Percentiles rank a stretch among this genome's conserved stretches.
Conservation (phyloP, 805 yeast genomes). For the Metschnikowia continentalis region DNA sequence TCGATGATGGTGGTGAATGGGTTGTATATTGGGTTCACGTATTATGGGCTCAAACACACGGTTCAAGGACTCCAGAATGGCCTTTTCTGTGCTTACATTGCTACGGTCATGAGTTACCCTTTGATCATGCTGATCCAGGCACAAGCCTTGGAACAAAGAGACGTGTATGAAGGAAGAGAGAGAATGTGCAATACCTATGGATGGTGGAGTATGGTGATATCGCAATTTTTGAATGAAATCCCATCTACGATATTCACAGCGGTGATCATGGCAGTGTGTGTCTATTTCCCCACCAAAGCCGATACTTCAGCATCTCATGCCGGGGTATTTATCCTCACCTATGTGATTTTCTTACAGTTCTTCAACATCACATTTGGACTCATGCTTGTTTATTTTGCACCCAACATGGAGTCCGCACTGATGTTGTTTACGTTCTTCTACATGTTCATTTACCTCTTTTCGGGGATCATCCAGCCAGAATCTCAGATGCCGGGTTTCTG, state of each 20-base stretch:
- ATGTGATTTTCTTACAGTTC: conserved; percentile 45
- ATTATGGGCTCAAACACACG: not conserved
- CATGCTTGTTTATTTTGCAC: conserved; percentile 21
- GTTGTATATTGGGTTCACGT: not conserved
- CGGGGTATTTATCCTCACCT: conserved; percentile 42
- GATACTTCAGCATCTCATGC: conserved; percentile 19
- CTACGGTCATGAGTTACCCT: not conserved
- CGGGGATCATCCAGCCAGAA: conserved; percentile 45
- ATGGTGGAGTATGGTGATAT: conserved; percentile 55
- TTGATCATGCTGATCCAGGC: not conserved
- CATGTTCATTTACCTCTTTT: conserved; percentile 54
- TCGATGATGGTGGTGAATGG: not conserved
- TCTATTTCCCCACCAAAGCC: conserved; percentile 32
- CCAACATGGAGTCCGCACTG: conserved; percentile 53
- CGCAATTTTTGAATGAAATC: conserved; percentile 51
- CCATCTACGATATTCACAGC: not conserved
- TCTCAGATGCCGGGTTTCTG: conserved; percentile 43
- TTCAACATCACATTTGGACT: conserved; percentile 41
- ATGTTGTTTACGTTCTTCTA: conserved; percentile 51
- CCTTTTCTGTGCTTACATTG: not conserved
- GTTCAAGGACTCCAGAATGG: not conserved
- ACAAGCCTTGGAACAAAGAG: conserved; percentile 43
- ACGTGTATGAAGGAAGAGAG: not conserved
- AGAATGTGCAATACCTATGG: conserved; percentile 65
- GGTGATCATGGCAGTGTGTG: conserved; percentile 28